Evolutionary conservation across 441 rosid species (phyloP), one percentile per base, ranked within the genome.

Genomic region (Populus hybrid): DNA sequence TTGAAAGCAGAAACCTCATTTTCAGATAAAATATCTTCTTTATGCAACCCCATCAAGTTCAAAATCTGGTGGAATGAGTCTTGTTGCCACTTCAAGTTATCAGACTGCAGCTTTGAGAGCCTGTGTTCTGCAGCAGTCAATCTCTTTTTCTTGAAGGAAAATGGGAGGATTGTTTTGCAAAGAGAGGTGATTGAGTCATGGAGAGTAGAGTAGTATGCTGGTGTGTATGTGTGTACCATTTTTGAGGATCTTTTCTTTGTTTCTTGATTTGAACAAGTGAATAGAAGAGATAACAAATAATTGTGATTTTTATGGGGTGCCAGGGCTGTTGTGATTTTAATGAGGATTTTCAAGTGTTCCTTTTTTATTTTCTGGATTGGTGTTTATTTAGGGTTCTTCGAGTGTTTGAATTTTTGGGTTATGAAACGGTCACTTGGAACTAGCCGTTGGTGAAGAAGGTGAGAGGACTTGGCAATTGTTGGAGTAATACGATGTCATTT

Each of bases 1-100:
- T 91, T 81, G 26, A 90, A 92, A 40, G 90, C 86, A 1, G 85
- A 74, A 70, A 92, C 91, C 74, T 92, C 91, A 67, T 69, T 73
- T 76, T 86, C 90, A 33, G 80, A 84, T 59, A 90, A 64, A 68
- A 92, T 90, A 77, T 90, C 94, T 82, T 90, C 94, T 76, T 87
- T 87, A 61, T 88, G 88, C 33, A 90, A 84, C 2, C 90, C 97
- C 85, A 89, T 90, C 83, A 92, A 73, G 64, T 92, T 90, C 80
- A 90, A 77, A 77, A 92, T 92, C 84, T 89, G 94, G 80, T 89
- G 93, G 85, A 82, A 92, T 5, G 93, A 92, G 69, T 92, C 91
- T 69, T 92, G 97, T 87, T 90, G 97, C 93, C 97, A 92, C 82
- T 89, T 92, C 38, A 92, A 86, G 83, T 89, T 92, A 69, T 92